Evolutionary conservation across 306 rosid species (phyloP), one percentile per base, ranked within the genome.

Genomic region (Fragaria vesca): DNA sequence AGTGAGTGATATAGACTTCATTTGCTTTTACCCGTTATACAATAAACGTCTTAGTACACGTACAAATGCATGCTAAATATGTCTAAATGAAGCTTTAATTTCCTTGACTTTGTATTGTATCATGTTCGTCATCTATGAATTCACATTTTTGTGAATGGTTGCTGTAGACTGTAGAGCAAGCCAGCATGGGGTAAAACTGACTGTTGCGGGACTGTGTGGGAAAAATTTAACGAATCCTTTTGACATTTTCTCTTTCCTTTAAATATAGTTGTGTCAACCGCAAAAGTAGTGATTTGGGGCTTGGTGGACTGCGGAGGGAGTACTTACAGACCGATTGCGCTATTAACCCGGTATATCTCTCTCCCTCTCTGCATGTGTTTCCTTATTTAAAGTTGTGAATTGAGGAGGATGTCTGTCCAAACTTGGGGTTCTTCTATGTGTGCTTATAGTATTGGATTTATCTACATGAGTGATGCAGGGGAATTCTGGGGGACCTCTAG

Each of bases 401-500:
- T 60, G 5, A 28, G 40, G 34, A 61, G 38, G 18, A 46, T 58
- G 69, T 60, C 26, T 66, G 55, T 6, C 20, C 66, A 43, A 60
- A 45, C 7, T 60, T 28, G 42, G 12, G 10, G 65, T 13, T 15
- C 32, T 69, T 32, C 20, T 43, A 57, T 34, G 55, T 15, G 51
- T 52, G 21, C 28, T 36, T 13, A 51, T 50, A 3, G 20, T 50
- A 9, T 34, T 30, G 32, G 3, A 21, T 81, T 18, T 63, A 60
- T 62, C 9, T 63, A 46, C 66, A 16, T 42, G 69, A 66, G 13
- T 74, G 86, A 63, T 77, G 61, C 82, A 95, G 97, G 99, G 97
- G 45, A 95, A 88, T 86, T 95, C 97, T 78, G 99, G 99, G 74
- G 97, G 97, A 9, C 97, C 99, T 43, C 89, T 95, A 73, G 93